Evolutionary conservation across 106 monocot genomes (phyloP), one percentile per base, ranked within the genome.

Genomic region (Allium fistulosum): DNA sequence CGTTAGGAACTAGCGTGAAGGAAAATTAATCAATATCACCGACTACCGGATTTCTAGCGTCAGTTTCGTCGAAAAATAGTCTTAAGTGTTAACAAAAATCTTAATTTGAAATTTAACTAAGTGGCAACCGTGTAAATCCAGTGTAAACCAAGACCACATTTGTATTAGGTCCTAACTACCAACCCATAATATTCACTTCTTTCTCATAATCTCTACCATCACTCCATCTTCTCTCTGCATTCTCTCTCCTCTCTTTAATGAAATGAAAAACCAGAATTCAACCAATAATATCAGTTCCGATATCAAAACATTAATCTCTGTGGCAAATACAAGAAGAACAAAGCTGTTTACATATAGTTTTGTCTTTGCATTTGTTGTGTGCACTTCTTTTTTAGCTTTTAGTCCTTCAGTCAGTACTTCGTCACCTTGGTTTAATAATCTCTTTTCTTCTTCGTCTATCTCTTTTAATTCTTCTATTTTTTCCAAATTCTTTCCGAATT

Each of bases 311-410:
- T 58, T 71, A 22, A 14, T 74, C 59, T 58, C 67, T 1, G 16
- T 62, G 15, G 7, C 62, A 11, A 53, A 53, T 15, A 51, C 68
- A 2, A 62, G 84, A 53, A 67, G 74, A 45, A 79, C 81, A 17
- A 88, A 79, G 76, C 57, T 82, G 46, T 77, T 84, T 59, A 63
- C 71, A 48, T 78, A 80, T 63, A 87, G 75, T 18, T 85, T 92
- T 70, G 49, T 74, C 27, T 28, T 80, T 46, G 74, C 87, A 26
- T 91, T 91, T 69, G 75, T 84, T 49, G 84, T 78, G 8, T 81
- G 72, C 77, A 91, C 91, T 1, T 70, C 80, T 4, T 87, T 76
- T 75, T 52, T 92, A 12, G 87, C 85, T 57, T 80, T 82, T 70
- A 78, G 69, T 59, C 75, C 87, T 18, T 76, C 69, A 16, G 53